Conservation (phyloP, 345 rosid genomes). For the Brassica carinata region DNA sequence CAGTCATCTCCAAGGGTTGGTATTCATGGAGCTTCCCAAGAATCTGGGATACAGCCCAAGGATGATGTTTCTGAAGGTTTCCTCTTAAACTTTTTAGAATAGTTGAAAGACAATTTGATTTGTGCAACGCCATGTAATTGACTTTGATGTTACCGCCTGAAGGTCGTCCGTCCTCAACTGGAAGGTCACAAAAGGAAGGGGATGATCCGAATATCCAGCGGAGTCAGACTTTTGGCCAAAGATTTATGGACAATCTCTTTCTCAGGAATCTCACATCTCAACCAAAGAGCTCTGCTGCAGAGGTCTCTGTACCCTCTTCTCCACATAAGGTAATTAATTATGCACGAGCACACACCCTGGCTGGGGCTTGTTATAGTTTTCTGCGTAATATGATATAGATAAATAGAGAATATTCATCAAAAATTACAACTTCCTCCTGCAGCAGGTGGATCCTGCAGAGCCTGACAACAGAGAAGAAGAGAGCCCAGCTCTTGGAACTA, state of each 20-base stretch:
- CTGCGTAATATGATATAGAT: not conserved
- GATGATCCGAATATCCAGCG: constrained; percentile 61
- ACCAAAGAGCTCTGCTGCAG: constrained; percentile 58
- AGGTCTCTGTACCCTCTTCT: constrained; percentile 70
- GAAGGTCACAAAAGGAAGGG: constrained; percentile 61
- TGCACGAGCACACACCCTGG: constrained; percentile 14
- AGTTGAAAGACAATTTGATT: not conserved
- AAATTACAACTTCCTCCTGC: constrained; percentile 25
- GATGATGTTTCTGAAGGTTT: constrained; percentile 69
- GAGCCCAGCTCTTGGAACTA: constrained; percentile 66
- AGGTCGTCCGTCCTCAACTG: constrained; percentile 87
- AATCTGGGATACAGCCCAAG: constrained; percentile 45
- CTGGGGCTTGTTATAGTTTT: constrained; percentile 1
- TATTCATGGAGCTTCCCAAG: constrained; percentile 42
- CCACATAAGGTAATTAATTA: constrained; percentile 70
- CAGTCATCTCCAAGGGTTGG: constrained; percentile 45
- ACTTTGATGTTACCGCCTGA: constrained; percentile 32
- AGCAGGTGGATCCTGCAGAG: constrained; percentile 65
- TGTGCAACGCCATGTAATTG: constrained; percentile 10
- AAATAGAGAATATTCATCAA: constrained; percentile 1
- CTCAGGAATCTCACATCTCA: constrained; percentile 80
- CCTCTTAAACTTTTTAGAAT: not conserved
- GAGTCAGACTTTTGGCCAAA: constrained; percentile 84
- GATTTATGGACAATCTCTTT: constrained; percentile 87
- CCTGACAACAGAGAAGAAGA: constrained; percentile 67